phyloP scores from a whole-genome alignment of 257 asterid species.

The Prunella vulgaris region DNA sequence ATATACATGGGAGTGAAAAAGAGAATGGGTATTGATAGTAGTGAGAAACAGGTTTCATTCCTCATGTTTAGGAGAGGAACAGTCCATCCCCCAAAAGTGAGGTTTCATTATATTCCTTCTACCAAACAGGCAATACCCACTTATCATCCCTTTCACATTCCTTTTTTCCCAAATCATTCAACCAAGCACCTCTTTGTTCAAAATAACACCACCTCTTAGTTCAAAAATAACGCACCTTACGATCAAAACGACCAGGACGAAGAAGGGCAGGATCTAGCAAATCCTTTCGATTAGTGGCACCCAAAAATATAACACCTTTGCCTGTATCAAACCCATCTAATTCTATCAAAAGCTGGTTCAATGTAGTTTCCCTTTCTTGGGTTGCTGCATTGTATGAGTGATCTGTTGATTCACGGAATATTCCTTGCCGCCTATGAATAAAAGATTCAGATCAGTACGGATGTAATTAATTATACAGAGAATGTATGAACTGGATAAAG shows the following conservation, averaged over 20 bases:
- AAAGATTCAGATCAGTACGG: not conserved
- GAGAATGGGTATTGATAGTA: not conserved
- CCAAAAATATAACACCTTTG: conserved; percentile 95
- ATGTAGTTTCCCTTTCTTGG: conserved; percentile 96
- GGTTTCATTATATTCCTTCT: not conserved
- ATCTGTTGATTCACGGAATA: conserved; percentile 48
- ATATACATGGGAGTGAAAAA: not conserved
- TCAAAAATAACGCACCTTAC: conserved; percentile 66
- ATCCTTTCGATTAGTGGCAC: conserved; percentile 96
- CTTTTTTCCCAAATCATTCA: not conserved
- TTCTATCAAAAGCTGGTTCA: conserved; percentile 95
- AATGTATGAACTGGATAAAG: conserved; percentile 7
- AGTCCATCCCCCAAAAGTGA: not conserved
- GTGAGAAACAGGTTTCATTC: not conserved
- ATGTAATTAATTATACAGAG: not conserved
- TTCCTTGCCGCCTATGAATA: conserved; percentile 82
- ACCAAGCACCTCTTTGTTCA: not conserved
- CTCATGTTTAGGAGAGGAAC: not conserved
- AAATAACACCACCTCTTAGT: conserved; percentile 8
- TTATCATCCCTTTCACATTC: not conserved
- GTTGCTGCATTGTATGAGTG: conserved; percentile 68
- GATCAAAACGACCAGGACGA: conserved; percentile 99
- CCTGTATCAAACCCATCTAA: conserved; percentile 99
- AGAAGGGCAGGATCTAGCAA: conserved; percentile 98
- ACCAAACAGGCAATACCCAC: not conserved